phyloP scores from a whole-genome alignment of 148 eudicot genomes.

The Diospyros lotus region DNA sequence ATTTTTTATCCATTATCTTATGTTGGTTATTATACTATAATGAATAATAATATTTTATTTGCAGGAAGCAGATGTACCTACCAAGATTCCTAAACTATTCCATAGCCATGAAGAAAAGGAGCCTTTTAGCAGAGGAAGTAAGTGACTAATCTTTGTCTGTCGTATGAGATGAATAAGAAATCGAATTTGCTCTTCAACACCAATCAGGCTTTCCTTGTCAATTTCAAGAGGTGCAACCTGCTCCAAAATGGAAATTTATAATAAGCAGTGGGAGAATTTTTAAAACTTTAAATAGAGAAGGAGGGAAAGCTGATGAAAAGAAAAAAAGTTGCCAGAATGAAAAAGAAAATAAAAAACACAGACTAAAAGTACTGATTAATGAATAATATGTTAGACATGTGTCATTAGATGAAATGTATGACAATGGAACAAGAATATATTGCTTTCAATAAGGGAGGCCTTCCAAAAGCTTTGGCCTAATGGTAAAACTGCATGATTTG shows the following conservation, averaged over 20 bases:
- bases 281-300: constrained; percentile 2
- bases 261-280: neutral
- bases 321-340: neutral
- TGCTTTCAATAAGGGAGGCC: neutral
- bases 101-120: constrained; percentile 80
- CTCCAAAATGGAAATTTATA: neutral
- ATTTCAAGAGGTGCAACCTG: constrained; percentile 90
- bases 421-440: neutral
- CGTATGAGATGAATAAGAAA: constrained; percentile 53
- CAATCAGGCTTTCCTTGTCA: constrained; percentile 58
- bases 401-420: neutral
- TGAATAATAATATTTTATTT: neutral
- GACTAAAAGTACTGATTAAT: neutral
- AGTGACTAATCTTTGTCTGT: constrained; percentile 41
- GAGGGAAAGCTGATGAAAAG: neutral
- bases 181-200: constrained; percentile 81
- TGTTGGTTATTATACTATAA: neutral
- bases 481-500: too few relatives aligned
- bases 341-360: neutral
- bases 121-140: constrained; percentile 61
- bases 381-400: neutral
- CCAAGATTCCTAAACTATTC: constrained; percentile 71
- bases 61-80: constrained; percentile 28
- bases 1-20: neutral
- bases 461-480: neutral